Conservation (phyloP, 495 filamentous ascomycete genomes). For the Penicillium argentinense region DNA sequence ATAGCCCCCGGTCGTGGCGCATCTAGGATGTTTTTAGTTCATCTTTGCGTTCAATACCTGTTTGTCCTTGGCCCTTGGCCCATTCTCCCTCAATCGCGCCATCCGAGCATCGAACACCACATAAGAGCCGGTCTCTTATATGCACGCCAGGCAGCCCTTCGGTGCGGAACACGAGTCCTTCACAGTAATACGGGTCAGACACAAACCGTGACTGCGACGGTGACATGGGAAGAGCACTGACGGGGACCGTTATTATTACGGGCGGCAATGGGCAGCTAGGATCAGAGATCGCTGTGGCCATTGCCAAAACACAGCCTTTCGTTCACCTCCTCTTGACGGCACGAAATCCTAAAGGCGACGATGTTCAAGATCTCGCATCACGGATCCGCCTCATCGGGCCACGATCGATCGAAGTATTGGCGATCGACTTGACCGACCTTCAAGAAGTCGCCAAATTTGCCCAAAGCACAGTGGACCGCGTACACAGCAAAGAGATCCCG, state of each 20-base stretch:
- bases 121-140: slow-evolving; percentile 1
- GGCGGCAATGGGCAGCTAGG: slow-evolving; percentile 40
- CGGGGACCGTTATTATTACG: slow-evolving; percentile 43
- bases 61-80: neutral
- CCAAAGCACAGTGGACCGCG: slow-evolving; percentile 35
- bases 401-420: slow-evolving; percentile 37
- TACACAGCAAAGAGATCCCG: slow-evolving; percentile 38
- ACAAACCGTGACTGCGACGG: neutral
- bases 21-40: neutral
- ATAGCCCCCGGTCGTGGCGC: slow-evolving; percentile 5
- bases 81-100: neutral
- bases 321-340: slow-evolving; percentile 38
- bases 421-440: slow-evolving; percentile 36
- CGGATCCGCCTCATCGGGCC: slow-evolving; percentile 39
- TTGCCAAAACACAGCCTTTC: slow-evolving; percentile 41
- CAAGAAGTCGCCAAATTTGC: slow-evolving; percentile 35
- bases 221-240: slow-evolving; percentile 39
- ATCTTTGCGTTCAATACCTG: slow-evolving; percentile 4
- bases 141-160: neutral
- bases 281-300: slow-evolving; percentile 41
- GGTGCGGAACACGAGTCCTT: neutral
- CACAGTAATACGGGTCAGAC: too few species aligned
- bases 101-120: neutral
- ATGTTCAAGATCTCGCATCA: slow-evolving; percentile 28
- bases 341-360: slow-evolving; percentile 33